Base-by-base conservation (phyloP, 805 yeast species). In the Candida pseudofarinosa region DNA sequence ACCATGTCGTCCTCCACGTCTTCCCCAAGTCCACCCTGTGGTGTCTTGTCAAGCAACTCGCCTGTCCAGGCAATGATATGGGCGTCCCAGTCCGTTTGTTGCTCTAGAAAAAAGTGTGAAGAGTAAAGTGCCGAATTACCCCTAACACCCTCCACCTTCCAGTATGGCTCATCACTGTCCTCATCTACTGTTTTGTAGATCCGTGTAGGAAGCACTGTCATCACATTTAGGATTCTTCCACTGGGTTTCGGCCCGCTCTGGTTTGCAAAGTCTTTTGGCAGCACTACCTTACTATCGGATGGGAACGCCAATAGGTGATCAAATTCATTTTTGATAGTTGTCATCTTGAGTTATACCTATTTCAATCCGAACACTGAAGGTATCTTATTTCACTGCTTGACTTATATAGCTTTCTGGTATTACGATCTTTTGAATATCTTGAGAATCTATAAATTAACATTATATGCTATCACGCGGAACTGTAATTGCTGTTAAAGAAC, bases 21-120 rank as follows among this genome's bases (percentile, higher is more conserved):
- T n/a, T 63, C 72, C 35, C 49, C 20, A 33, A 37, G 34, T 20
- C 47, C 51, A 20, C 43, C 35, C 26, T 50, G 43, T 35, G 50
- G 51, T 19, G 59, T 47, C 43, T 59, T 57, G 51, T 65, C 64
- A 33, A 63, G 62, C 47, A 93, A 71, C 62, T 89, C 98, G 37
- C 99, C 99, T 0, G 97, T 86, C 99, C 99, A 93, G 1, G 88
- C 97, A 40, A 93, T 81, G 39, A 88, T 66, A 51, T 88, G 87
- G 37, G 90, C 83, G 48, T 89, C 95, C 93, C 97, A 91, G 17
- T 81, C 77, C 0, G 90, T 77, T 37, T 80, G 79, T 43, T 77
- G 77, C 39, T 70, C 73, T 40, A 89, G 65, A 55, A 77, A 82
- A 46, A 76, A 73, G 46, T 86, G 77, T 14, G 95, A 80, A 3